A percentile compares a stretch with the other conserved stretches of the same genome.
These are phyloP conservation scores for Myriosclerotinia curreyana DNA, from an alignment of 2,329 filamentous ascomycete species.

Conservation along the genomic window DNA sequence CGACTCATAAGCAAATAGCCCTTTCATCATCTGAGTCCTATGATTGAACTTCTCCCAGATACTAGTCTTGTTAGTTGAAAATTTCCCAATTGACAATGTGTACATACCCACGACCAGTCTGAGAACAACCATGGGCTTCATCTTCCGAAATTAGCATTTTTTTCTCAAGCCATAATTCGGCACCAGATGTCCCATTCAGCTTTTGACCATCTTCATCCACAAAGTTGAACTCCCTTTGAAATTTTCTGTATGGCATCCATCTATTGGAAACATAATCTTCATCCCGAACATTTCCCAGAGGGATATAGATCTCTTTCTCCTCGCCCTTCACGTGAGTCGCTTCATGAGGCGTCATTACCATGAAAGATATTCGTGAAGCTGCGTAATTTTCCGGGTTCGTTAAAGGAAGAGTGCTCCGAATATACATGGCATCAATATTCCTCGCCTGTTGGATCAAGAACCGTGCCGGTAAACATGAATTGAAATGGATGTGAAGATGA, in stretches of 20 bases:
- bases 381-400: conserved; percentile 33
- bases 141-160: conserved; percentile 62
- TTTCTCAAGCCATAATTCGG: conserved; percentile 53
- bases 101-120: conserved; percentile 52
- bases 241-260: conserved; percentile 48
- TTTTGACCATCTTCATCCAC: conserved; percentile 35
- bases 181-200: conserved; percentile 36
- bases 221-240: conserved; percentile 42
- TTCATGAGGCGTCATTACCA: conserved; percentile 35
- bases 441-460: conserved; percentile 56
- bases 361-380: conserved; percentile 36
- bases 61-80: conserved; percentile 37
- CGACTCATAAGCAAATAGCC: conserved; percentile 63
- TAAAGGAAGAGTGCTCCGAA: conserved; percentile 59
- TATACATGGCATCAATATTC: conserved; percentile 62
- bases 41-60: conserved; percentile 63
- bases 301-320: conserved; percentile 28
- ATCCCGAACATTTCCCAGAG: conserved; percentile 49
- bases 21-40: conserved; percentile 70
- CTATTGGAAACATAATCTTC: conserved; percentile 45
- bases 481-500: conserved; percentile 75
- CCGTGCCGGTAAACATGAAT: conserved; percentile 63
- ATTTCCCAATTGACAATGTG: not conserved
- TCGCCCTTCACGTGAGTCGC: conserved; percentile 33
- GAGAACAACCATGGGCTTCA: conserved; percentile 54